Evolutionary conservation across 2,329 filamentous ascomycete genomes (phyloP), one percentile per base, ranked within the genome.

Genomic region (Ophiostoma fasciatum): DNA sequence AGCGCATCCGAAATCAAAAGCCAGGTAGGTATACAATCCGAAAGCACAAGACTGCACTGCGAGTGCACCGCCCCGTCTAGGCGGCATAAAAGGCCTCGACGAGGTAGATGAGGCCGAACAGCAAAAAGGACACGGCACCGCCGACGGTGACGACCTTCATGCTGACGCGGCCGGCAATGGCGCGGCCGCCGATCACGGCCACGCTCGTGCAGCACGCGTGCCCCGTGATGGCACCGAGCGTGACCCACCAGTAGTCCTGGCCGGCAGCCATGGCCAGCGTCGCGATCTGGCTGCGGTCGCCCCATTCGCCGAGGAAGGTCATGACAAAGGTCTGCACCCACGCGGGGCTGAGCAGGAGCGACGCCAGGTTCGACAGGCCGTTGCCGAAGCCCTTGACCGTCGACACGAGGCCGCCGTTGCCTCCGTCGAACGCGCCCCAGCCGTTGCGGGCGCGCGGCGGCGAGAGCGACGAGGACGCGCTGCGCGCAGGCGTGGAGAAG

Each of bases 261-360:
- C 90, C 90, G 23, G 90, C 88, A 33, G 90, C 90, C 90, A 98
- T 98, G 36, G 90, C 90, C 52, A 98, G 93, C 0, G 90, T 98
- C 17, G 90, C 90, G 50, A 98, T 96, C 61, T 98, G 90, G 54
- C 83, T 93, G 47, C 90, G 76, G 52, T 98, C 90, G 39, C 90
- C 90, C 90, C 90, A 98, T 57, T 98, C 90, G 28, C 90, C 90
- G 21, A 98, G 62, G 61, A 98, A 98, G 3, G 90, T 98, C 90
- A 98, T 98, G 48, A 92, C 74, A 53, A 98, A 98, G 0, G 90
- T 98, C 60, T 96, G 88, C 12, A 98, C 90, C 90, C 90, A 98
- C 1, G 87, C 90, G 2, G 90, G 90, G 57, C 83, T 94, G 27
- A 98, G 68, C 5, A 98, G 69, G 7, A 98, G 66, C 10, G 82